Base-by-base conservation (phyloP, 2,329 filamentous ascomycete genomes). In the Fusarium pseudonygamai region DNA sequence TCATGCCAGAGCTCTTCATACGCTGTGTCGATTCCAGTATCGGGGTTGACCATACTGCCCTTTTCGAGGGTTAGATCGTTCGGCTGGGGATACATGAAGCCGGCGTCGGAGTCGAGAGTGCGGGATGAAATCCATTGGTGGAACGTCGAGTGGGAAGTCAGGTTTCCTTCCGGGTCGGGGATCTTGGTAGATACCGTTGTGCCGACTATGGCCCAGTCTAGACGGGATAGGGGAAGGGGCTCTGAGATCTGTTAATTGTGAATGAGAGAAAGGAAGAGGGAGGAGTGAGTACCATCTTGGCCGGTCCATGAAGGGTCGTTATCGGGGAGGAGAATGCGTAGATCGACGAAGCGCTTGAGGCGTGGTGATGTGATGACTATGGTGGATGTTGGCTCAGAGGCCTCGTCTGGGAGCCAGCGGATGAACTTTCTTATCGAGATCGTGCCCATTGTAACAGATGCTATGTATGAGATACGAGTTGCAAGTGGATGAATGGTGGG, bases 1-100 rank as follows among this genome's bases (percentile, higher is more conserved):
- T 90, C 87, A 4, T 82, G 79, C 92, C 92, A 93, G 6, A 92
- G 78, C 79, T 94, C 92, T 78, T 93, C 91, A 73, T 95, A 94
- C 2, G 82, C 81, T 15, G 85, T 85, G 43, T 85, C 79, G 2
- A 76, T 46, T 0, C 87, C 87, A 3, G 88, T 89, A 2, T 80
- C 83, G 0, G 89, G 89, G 72, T 92, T 90, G 16, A 86, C 80
- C 87, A 92, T 92, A 18, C 75, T 75, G 0, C 91, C 91, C 47
- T 82, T 87, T 78, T 93, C 91, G 10, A 91, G 80, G 13, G 85
- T 83, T 20, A 77, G 78, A 40, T 82, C 81, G 76, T 84, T 78
- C 8, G 80, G 68, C 37, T 83, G 82, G 1, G 83, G 80, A 46
- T 85, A 85, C 83, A 90, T 90, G 74, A 88, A 84, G 2, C 90